Base-by-base conservation (phyloP, 495 filamentous ascomycete genomes). In the Pseudomonodictys pantanalensis region DNA sequence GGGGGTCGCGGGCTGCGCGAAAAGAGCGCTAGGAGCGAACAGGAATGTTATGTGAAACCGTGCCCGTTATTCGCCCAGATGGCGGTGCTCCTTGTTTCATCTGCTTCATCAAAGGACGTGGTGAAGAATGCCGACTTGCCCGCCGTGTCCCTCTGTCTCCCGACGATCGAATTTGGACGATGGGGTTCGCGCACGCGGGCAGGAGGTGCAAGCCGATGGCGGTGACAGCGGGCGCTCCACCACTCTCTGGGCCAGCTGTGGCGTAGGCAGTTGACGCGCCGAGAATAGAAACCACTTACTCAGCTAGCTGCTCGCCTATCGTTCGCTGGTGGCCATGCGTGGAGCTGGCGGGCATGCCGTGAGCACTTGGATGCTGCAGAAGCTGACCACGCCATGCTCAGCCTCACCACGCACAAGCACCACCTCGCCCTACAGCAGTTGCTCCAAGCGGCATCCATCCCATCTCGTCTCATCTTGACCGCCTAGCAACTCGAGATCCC, bases 281-380 rank as follows among this genome's bases (percentile, higher is more conserved):
- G 15, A 18, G 6, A 24, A 25, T 23, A 3, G 41, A 35, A 12
- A 26, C 58, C 45, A 60, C 53, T 64, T 64, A 54, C 54, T 64
- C 51, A 62, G 58, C 60, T 58, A 1, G 50, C 46, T 26, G 46
- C 57, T 41, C 25, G 10, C 6, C 12, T n/a, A n/a, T n/a, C n/a
- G n/a, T n/a, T n/a, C n/a, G n/a, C n/a, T n/a, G n/a, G n/a, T n/a
- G n/a, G n/a, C 15, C 44, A 6, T 49, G 55, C 29, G 25, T 45
- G 2, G 17, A 10, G 38, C 25, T 20, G 43, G 42, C 55, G 55
- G 55, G 45, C 56, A 60, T 52, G 56, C 56, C 56, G 56, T 60
- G 56, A 60, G 56, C 56, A 52, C 2, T 26, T 0, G 32, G n/a
- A n/a, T n/a, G n/a, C n/a, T n/a, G n/a, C n/a, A n/a, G n/a, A n/a